These are phyloP conservation scores for Parathielavia hyrcaniae DNA, from an alignment of 495 filamentous ascomycete species.

Conservation along the genomic window DNA sequence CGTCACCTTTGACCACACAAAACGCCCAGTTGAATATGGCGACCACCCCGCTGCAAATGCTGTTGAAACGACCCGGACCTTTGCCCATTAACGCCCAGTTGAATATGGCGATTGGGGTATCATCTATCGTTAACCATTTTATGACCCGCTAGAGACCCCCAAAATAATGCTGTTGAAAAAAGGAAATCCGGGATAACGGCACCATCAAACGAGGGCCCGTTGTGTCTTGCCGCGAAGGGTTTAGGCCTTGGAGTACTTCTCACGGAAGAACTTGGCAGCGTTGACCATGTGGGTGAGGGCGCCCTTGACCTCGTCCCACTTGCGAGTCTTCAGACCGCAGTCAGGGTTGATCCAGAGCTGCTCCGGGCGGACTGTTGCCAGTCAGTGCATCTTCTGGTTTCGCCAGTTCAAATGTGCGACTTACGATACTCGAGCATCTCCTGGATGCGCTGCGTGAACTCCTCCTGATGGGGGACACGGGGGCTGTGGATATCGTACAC, in stretches of 20 bases:
- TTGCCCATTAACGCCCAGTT: conserved; percentile 33
- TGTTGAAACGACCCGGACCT: conserved; percentile 31
- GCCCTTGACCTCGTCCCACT: conserved; percentile 94
- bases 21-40: conserved; percentile 37
- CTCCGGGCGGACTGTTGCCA: conserved; percentile 49
- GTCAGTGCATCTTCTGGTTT: conserved; percentile 7
- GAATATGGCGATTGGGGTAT: conserved; percentile 35
- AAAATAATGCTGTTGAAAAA: conserved; percentile 39
- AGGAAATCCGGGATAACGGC: conserved; percentile 27
- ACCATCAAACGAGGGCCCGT: conserved; percentile 15
- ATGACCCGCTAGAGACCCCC: conserved; percentile 31
- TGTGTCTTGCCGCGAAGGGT: conserved; percentile 2
- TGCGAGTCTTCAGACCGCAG: conserved; percentile 96
- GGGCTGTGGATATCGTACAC: conserved; percentile 99
- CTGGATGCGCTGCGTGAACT: conserved; percentile 93
- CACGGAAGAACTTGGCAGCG: conserved; percentile 92
- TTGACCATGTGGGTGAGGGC: conserved; percentile 89
- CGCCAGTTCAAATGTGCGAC: conserved; percentile 5
- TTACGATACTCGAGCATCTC: conserved; percentile 96
- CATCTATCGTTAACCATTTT: conserved; percentile 31
- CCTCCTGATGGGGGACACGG: conserved; percentile 86
- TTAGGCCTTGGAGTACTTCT: conserved; percentile 59
- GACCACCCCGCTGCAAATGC: conserved; percentile 29
- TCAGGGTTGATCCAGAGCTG: conserved; percentile 99
- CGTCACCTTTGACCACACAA: conserved; percentile 19